phyloP scores from a whole-genome alignment of 441 rosid species.

The Raphanus hybrid region DNA sequence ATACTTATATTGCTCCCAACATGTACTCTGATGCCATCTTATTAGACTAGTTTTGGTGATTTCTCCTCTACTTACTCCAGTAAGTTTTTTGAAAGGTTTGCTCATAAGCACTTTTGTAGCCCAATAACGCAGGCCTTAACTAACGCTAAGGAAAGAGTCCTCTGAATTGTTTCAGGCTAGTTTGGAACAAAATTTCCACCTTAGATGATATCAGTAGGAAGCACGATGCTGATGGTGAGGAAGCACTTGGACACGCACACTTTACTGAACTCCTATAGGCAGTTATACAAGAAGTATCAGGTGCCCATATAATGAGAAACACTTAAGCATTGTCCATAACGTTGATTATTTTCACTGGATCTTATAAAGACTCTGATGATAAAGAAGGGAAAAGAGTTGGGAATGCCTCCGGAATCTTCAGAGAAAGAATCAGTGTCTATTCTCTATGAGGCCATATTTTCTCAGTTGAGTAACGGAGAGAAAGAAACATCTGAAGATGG shows the following conservation, averaged over 20 bases:
- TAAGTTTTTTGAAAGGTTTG: neutral
- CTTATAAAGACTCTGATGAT: constrained; percentile 57
- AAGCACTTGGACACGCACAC: constrained; percentile 82
- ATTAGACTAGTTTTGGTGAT: neutral
- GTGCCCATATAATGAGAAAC: constrained; percentile 54
- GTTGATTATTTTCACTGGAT: constrained; percentile 63
- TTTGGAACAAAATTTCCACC: constrained; percentile 57
- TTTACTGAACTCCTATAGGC: constrained; percentile 76
- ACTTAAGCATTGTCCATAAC: constrained; percentile 53
- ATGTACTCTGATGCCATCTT: neutral
- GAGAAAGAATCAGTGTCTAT: constrained; percentile 57
- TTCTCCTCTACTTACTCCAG: too few relatives aligned
- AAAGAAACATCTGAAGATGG: constrained; percentile 39
- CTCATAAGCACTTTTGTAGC: neutral
- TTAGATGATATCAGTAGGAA: constrained; percentile 72
- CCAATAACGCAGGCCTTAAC: neutral
- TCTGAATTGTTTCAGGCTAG: neutral
- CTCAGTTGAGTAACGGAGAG: constrained; percentile 44
- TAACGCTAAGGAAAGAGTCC: neutral
- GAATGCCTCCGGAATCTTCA: constrained; percentile 64
- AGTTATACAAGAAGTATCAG: constrained; percentile 73
- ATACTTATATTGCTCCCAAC: neutral
- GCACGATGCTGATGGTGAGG: constrained; percentile 74
- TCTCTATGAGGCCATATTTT: constrained; percentile 61
- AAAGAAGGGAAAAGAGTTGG: constrained; percentile 61